Conservation (phyloP, 305 asterid species). For the Rubia tinctorum region DNA sequence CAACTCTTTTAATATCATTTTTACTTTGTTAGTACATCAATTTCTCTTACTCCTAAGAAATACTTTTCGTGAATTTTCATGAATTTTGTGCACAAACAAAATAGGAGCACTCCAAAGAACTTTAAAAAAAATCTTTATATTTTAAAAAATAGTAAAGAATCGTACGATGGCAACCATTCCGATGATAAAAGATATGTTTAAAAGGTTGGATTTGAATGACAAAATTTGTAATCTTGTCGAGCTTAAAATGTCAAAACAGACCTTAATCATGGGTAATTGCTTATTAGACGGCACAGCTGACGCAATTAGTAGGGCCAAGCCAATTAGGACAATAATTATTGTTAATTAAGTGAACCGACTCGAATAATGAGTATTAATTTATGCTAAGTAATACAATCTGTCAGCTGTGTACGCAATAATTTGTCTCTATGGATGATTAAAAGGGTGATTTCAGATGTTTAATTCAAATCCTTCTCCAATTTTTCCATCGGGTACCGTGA, state of each 20-base stretch:
- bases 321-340: background rate
- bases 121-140: no score
- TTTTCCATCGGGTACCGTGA: background rate
- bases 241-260: constrained; percentile 1
- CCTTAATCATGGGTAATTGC: background rate
- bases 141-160: background rate
- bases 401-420: background rate
- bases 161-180: background rate
- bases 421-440: background rate
- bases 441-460: background rate
- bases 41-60: no score
- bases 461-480: background rate
- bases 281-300: background rate
- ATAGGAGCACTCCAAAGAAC: no score
- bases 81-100: no score
- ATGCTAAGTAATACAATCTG: background rate
- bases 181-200: background rate
- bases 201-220: background rate
- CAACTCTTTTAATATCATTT: no score
- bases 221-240: background rate
- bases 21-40: no score
- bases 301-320: background rate
- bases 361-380: background rate
- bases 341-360: background rate
- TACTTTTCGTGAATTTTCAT: no score